A percentile compares a stretch with the other conserved stretches of the same genome.
Conservation (phyloP, 192 early-diverging fungal species). For the Coemansia erecta region DNA sequence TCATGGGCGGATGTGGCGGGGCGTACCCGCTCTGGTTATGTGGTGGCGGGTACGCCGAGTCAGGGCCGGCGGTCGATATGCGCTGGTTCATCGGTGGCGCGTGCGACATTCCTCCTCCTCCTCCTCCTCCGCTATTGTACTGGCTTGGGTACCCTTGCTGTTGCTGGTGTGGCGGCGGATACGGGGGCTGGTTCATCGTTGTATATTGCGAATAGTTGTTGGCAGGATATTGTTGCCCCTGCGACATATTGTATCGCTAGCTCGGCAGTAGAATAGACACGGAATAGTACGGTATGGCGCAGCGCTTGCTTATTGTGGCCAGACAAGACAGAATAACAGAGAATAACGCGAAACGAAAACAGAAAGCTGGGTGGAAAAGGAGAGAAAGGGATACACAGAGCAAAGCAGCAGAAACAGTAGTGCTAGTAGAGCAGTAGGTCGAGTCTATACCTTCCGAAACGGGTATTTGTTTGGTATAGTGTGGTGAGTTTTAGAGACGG, state of each 20-base stretch:
- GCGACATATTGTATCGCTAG: neutral
- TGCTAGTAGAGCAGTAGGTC: too few species aligned
- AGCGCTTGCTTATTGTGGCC: neutral
- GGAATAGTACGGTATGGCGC: neutral
- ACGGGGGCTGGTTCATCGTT: constrained; percentile 2
- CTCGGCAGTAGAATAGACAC: too few species aligned
- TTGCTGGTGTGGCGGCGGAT: constrained; percentile 2
- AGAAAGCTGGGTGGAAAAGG: neutral
- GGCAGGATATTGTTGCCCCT: neutral
- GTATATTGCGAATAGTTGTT: constrained; percentile 7
- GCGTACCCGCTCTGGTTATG: constrained; percentile 2
- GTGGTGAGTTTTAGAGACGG: too few species aligned
- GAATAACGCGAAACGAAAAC: neutral
- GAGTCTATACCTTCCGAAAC: too few species aligned
- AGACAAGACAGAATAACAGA: neutral
- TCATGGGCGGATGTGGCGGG: constrained; percentile 9
- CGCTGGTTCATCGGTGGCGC: neutral
- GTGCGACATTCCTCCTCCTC: constrained; percentile 5
- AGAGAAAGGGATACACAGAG: neutral
- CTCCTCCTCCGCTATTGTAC: neutral
- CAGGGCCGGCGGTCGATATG: neutral
- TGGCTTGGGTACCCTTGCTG: constrained; percentile 1
- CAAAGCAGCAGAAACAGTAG: constrained; percentile 1
- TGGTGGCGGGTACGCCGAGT: neutral
- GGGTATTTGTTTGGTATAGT: too few species aligned